Conservation (phyloP, 805 yeast genomes). For the Ogataea nonfermentans region DNA sequence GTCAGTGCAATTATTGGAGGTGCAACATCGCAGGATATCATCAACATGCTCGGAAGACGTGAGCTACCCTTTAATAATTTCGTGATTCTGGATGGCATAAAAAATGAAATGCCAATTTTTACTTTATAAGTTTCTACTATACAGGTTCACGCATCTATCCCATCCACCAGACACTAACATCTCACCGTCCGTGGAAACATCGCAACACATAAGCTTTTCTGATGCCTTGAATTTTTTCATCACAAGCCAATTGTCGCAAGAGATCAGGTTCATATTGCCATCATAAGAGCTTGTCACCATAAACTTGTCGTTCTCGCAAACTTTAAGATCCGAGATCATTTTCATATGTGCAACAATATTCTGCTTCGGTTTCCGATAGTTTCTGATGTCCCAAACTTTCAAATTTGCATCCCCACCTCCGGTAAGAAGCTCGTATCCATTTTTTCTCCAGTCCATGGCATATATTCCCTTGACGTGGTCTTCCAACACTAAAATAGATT, state of each 20-base stretch:
- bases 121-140: conserved; percentile 35
- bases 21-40: conserved; percentile 82
- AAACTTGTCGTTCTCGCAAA: conserved; percentile 43
- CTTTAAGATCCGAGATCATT: conserved; percentile 63
- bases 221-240: conserved; percentile 51
- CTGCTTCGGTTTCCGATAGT: conserved; percentile 35
- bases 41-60: conserved; percentile 72
- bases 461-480: conserved; percentile 76
- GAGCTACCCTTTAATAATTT: conserved; percentile 83
- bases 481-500: conserved; percentile 50
- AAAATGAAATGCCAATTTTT: conserved; percentile 76
- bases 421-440: conserved; percentile 74
- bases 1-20: conserved; percentile 90
- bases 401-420: conserved; percentile 82
- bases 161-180: conserved; percentile 68
- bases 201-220: conserved; percentile 74
- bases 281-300: conserved; percentile 72
- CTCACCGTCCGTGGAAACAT: conserved; percentile 43
- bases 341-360: conserved; percentile 71
- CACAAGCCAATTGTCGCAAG: conserved; percentile 68
- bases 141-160: conserved; percentile 73
- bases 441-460: conserved; percentile 68
- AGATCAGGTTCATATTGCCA: conserved; percentile 58
- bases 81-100: conserved; percentile 69
- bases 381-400: conserved; percentile 84